Base-by-base conservation (phyloP, 306 rosid genomes). In the Dryas drummondii region DNA sequence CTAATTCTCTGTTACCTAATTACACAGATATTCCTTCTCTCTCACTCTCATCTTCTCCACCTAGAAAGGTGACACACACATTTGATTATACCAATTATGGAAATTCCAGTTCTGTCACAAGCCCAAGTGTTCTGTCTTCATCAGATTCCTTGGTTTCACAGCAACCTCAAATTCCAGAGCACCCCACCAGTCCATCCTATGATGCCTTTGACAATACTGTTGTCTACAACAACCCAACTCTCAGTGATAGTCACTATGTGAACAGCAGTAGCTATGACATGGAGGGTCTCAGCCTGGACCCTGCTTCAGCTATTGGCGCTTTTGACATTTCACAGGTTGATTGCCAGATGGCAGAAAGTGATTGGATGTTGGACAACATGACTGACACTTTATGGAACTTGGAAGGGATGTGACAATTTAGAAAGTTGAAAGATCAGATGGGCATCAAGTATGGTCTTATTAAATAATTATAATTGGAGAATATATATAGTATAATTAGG, bases 341-440 rank as follows among this genome's bases (percentile, higher is more conserved):
- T 75, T 80, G 70, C 82, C 98, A 88, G 42, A 70, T 84, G 75
- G 86, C 71, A 4, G 90, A 66, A 64, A 73, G 63, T 80, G 84
- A 88, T 17, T 93, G 98, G 96, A 60, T 80, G 71, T 7, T 75
- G 15, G 79, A 81, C 60, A 84, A 81, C 84, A 72, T 81, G 85
- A 85, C 68, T 72, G 90, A 89, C 49, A 55, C 82, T 74, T 78
- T 91, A 57, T 91, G 94, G 97, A 84, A 89, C 86, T 80, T 89
- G 93, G 86, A 82, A 62, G 77, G 84, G 66, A 80, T 84, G 84
- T 91, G 79, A 85, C 45, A 64, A 58, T 46, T 19, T 53, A 51
- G 22, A 68, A 75, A 66, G 53, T 19, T 57, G 14, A 37, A 59
- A 59, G 61, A 58, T 59, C 57, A 61, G 55, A 63, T 54, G 79